Evolutionary conservation across 345 rosid species (phyloP), one percentile per base, ranked within the genome.

Genomic region (Eutrema japonicum): DNA sequence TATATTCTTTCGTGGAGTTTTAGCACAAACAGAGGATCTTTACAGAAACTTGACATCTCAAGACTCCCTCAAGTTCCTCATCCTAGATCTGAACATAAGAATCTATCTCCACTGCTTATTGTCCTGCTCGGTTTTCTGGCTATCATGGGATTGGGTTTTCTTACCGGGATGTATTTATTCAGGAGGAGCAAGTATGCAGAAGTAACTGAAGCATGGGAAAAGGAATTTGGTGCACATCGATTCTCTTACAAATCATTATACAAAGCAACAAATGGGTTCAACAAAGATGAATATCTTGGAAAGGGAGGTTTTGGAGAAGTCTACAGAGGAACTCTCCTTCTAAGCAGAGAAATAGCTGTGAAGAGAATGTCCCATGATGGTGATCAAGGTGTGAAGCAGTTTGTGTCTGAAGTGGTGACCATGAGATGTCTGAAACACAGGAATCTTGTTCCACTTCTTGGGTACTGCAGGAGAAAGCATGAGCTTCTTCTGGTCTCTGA

Each of bases 1-100:
- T 86, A 83, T 36, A 29, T 88, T 47, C 80, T 84, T 18, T 85
- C 86, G 6, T 89, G 96, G 91, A 90, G 86, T 77, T 90, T 82
- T 69, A 74, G 66, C 57, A 75, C 55, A 68, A 82, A 62, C 45
- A 83, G 81, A 37, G 76, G 64, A 77, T 78, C 83, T 14, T 9
- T 68, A n/a, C 76, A 79, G 38, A 26, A 46, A 7, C 81, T 91
- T 12, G 50, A 72, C 43, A 41, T 82, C 4, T 82, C 89, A 59
- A 73, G 59, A 55, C 89, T 91, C 38, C 91, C 92, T 6, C 16
- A 37, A n/a, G 83, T 86, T 83, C 93, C 91, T 7, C 71, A 4
- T 5, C 71, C 43, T 4, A 38, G 46, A 70, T 11, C 66, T 16
- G 7, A 26, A 7, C 73, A 71, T 26, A 64, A 56, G 72, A 64